phyloP scores from a whole-genome alignment of 139 green algal species.

The Closterium sp. region DNA sequence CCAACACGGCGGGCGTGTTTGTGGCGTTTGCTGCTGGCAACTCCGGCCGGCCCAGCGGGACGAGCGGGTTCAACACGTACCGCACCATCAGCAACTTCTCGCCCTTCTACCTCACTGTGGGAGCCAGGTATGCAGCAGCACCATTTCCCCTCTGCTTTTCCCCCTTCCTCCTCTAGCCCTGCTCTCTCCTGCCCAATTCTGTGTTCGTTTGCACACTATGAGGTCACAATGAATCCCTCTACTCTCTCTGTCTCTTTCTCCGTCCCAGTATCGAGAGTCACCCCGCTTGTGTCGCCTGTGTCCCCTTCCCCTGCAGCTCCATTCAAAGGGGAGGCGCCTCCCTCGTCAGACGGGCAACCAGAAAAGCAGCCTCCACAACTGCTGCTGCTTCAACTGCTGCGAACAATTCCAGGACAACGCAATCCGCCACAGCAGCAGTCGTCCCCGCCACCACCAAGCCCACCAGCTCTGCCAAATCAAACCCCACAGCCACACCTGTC shows the following conservation, averaged over 20 bases:
- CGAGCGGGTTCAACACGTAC: not conserved
- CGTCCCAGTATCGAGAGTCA: too few species aligned
- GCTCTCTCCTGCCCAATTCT: too few species aligned
- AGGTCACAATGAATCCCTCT: not conserved
- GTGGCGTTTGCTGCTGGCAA: constrained; percentile 21
- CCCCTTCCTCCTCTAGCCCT: too few species aligned
- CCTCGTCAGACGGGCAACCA: not conserved
- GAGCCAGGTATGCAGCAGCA: not conserved
- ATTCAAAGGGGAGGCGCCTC: not conserved
- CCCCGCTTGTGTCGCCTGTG: too few species aligned
- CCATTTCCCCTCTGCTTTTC: not conserved
- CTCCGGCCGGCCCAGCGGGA: not conserved
- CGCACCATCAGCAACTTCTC: not conserved
- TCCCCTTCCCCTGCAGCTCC: not conserved
- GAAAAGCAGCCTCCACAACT: not conserved
- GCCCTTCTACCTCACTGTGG: not conserved
- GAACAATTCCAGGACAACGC: not conserved
- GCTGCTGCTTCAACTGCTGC: not conserved
- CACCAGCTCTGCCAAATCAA: too few species aligned
- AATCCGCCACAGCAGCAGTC: not conserved
- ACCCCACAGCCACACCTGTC: too few species aligned
- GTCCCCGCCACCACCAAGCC: not conserved
- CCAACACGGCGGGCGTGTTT: not conserved
- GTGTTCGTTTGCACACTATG: not conserved
- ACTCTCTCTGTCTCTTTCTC: not conserved